Percentiles rank a stretch among this genome's conserved stretches.
These are phyloP conservation scores for Termitomyces sp. DNA, from an alignment of 768 basidiomycete genomes.

Conservation along the genomic window DNA sequence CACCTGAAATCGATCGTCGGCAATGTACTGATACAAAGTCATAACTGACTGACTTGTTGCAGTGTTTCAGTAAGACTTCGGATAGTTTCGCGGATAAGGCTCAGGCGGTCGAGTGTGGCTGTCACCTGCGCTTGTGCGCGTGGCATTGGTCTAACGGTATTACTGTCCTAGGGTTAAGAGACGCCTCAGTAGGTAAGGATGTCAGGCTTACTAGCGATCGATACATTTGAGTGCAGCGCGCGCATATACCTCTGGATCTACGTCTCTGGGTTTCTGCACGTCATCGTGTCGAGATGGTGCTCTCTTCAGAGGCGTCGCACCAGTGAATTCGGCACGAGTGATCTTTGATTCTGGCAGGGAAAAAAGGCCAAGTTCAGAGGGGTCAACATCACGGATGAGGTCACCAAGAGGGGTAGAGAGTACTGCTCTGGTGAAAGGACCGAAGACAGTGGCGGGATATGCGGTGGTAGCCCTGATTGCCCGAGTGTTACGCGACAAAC, in stretches of 20 bases:
- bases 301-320: slow-evolving; percentile 64
- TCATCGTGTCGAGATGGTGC: slow-evolving; percentile 32
- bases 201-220: slow-evolving; percentile 61
- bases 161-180: slow-evolving; percentile 17
- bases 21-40: neutral
- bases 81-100: slow-evolving; percentile 33
- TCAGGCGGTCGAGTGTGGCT: slow-evolving; percentile 33
- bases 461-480: slow-evolving; percentile 43
- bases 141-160: slow-evolving; percentile 44
- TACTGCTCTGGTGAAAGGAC: slow-evolving; percentile 61
- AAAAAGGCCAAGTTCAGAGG: slow-evolving; percentile 76
- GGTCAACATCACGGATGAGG: slow-evolving; percentile 75
- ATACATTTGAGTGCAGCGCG: slow-evolving; percentile 72
- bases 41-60: slow-evolving; percentile 22
- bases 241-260: slow-evolving; percentile 72
- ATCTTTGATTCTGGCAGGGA: slow-evolving; percentile 46
- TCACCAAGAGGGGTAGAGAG: slow-evolving; percentile 60
- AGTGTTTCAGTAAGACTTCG: slow-evolving; percentile 23
- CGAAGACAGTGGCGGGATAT: slow-evolving; percentile 21
- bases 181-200: neutral
- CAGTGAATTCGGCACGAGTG: slow-evolving; percentile 58
- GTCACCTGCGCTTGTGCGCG: slow-evolving; percentile 40
- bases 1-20: slow-evolving; percentile 15
- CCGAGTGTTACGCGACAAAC: slow-evolving; percentile 46
- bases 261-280: slow-evolving; percentile 32